A percentile compares a stretch with the other conserved stretches of the same genome.
Evolutionary conservation across 306 rosid species (phyloP).

Genomic region (Fagus crenata): DNA sequence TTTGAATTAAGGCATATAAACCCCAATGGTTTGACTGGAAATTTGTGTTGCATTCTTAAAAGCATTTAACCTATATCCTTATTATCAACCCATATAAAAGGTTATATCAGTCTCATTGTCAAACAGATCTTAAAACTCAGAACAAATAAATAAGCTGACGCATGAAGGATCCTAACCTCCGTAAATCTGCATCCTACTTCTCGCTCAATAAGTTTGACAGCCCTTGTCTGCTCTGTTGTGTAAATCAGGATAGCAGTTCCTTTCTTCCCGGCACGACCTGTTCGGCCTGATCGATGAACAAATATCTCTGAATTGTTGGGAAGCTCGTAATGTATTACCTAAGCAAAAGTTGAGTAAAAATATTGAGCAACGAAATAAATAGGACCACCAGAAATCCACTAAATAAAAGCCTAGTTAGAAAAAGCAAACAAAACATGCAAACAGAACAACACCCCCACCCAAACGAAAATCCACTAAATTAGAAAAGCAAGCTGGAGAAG

Average conservation of each 20-base stretch:
- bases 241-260: constrained; percentile 82
- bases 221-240: constrained; percentile 63
- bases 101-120: neutral
- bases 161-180: constrained; percentile 56
- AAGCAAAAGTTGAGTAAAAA: neutral
- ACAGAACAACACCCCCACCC: neutral
- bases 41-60: neutral
- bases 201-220: constrained; percentile 69
- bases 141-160: constrained; percentile 4
- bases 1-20: neutral
- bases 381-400: neutral
- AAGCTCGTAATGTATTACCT: constrained; percentile 93
- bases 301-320: constrained; percentile 92
- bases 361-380: neutral
- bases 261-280: constrained; percentile 99
- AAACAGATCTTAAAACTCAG: constrained; percentile 16
- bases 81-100: neutral
- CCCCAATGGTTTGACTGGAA: neutral
- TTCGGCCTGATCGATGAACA: constrained; percentile 97
- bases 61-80: neutral
- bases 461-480: neutral
- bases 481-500: neutral
- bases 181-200: constrained; percentile 84
- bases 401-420: too few relatives aligned
- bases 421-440: too few relatives aligned